phyloP scores from a whole-genome alignment of 441 rosid species.

The Corymbia citriodora region DNA sequence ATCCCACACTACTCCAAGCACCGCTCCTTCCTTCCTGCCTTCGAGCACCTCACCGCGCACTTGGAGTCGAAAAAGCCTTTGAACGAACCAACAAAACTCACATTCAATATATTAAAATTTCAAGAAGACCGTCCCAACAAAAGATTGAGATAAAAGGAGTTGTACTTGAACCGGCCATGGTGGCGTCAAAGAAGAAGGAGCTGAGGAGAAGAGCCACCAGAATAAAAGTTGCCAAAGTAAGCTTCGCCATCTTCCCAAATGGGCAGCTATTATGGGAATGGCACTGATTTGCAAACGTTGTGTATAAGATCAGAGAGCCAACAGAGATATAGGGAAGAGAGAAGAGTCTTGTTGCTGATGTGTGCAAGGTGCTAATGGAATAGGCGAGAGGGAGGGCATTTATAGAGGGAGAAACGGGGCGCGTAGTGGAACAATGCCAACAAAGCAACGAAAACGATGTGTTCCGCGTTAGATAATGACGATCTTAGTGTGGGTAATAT shows the following conservation, averaged over 20 bases:
- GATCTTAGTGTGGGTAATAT: neutral
- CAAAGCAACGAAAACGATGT: neutral
- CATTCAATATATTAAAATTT: neutral
- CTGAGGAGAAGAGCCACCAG: slow-evolving; percentile 25
- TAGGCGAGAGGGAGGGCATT: neutral
- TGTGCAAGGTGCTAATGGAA: neutral
- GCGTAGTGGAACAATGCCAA: neutral
- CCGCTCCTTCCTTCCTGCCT: neutral
- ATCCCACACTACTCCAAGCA: neutral
- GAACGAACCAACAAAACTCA: neutral
- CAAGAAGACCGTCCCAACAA: neutral
- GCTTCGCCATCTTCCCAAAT: slow-evolving; percentile 7
- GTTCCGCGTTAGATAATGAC: neutral
- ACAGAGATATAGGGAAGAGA: neutral
- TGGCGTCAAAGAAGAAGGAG: slow-evolving; percentile 23
- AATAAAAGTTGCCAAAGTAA: slow-evolving; percentile 15
- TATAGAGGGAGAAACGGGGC: neutral
- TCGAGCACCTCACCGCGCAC: neutral
- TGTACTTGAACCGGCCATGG: slow-evolving; percentile 16
- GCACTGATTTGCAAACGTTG: too few relatives aligned
- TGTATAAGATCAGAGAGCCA: neutral
- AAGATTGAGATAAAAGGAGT: neutral
- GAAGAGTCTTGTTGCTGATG: neutral
- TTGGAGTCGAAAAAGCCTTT: neutral
- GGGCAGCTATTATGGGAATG: neutral